Evolutionary conservation across 2,329 filamentous ascomycete species (phyloP), one percentile per base, ranked within the genome.

Genomic region (Leptographium lundbergii): DNA sequence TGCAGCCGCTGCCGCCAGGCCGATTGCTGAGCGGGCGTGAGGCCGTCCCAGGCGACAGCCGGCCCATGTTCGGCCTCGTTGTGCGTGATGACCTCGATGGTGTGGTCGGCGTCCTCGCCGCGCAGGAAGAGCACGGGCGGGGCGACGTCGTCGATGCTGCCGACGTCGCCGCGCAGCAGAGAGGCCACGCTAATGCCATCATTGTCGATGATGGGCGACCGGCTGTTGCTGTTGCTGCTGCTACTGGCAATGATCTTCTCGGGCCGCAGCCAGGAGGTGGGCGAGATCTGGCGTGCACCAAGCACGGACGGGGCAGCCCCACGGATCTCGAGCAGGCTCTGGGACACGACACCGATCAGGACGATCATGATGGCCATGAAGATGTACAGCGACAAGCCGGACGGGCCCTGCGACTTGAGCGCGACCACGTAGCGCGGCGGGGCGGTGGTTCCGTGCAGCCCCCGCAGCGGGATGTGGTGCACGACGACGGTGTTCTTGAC

Each of bases 401-500:
- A 80, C 25, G 80, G 75, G 1, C 72, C 72, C 34, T 74, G 75
- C 2, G 84, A 79, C 62, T 81, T 74, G 62, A 81, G 76, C 22
- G 80, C 82, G 36, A 91, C 81, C 4, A 91, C 81, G 68, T 91
- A 91, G 62, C 88, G 87, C 11, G 80, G 75, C 17, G 57, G 73
- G n/a, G 59, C 67, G 27, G 34, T 7, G 3, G 47, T 5, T 9
- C 48, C 73, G 66, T 59, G 57, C 59, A 61, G 39, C 61, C 73
- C 75, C 63, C 73, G 75, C 54, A 96, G 79, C 0, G 89, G 85
- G 62, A 96, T 84, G 47, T 83, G 87, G 71, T 95, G 89, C 29
- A 95, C 85, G 34, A 87, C 83, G 48, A 91, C 82, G 0, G 85
- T 88, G 69, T 91, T 91, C 61, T 84, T 86, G 65, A 95, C 84